These are phyloP conservation scores for Malassezia arunalokei DNA, from an alignment of 1,284 basidiomycete genomes.

Conservation along the genomic window DNA sequence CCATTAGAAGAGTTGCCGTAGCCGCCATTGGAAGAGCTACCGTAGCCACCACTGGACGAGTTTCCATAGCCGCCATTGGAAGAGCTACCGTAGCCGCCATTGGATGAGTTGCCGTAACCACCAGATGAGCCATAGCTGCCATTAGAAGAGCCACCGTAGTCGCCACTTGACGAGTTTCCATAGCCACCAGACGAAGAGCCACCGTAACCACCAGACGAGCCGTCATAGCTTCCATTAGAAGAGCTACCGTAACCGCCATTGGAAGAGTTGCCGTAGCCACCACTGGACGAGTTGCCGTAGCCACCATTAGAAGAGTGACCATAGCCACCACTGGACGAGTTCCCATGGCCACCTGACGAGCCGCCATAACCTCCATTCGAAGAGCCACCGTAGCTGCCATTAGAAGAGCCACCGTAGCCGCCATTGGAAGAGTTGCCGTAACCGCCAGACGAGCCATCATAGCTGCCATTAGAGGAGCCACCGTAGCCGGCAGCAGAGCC, in stretches of 20 bases:
- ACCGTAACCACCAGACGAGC: conserved; percentile 8
- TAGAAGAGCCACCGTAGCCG: too few relatives aligned
- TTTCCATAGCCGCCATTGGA: conserved; percentile 6
- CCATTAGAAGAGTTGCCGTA: not conserved
- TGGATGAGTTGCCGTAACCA: not conserved
- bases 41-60: conserved; percentile 1
- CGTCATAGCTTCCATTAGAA: not conserved
- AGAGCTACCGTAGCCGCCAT: conserved; percentile 10
- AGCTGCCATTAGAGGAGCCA: not conserved
- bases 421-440: too few relatives aligned
- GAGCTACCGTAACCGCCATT: conserved; percentile 1
- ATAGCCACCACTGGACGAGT: too few relatives aligned
- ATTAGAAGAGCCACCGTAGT: conserved; percentile 11
- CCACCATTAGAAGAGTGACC: not conserved
- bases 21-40: conserved; percentile 12
- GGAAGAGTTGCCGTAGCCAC: too few relatives aligned
- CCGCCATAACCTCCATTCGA: conserved; percentile 13
- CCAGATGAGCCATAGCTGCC: conserved; percentile 4
- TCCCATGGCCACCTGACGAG: not conserved
- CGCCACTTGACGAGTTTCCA: not conserved
- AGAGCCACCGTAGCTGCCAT: too few relatives aligned
- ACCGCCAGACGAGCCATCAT: too few relatives aligned
- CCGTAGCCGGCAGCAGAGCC: not conserved
- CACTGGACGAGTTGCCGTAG: too few relatives aligned
- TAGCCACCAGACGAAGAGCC: conserved; percentile 15